Evolutionary conservation across 2,329 filamentous ascomycete genomes (phyloP).

Genomic region (Phyllachora maydis): DNA sequence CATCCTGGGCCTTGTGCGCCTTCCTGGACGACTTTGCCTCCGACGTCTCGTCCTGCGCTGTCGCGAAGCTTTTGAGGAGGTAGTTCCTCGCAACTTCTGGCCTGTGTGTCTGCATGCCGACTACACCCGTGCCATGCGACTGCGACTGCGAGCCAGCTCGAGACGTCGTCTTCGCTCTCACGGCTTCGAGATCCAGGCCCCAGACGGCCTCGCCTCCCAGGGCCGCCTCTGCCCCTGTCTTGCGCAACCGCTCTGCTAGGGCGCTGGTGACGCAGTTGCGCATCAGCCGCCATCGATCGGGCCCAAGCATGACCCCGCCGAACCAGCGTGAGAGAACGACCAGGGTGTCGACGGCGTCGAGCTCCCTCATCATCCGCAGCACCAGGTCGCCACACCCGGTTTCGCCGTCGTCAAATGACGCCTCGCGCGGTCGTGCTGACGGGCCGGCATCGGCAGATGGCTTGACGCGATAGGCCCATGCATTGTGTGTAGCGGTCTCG

Average conservation of each 20-base stretch:
- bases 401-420: slow-evolving; percentile 40
- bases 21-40: slow-evolving; percentile 3
- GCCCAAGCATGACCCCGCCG: slow-evolving; percentile 37
- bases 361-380: slow-evolving; percentile 29
- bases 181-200: slow-evolving; percentile 35
- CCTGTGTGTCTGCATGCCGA: slow-evolving; percentile 50
- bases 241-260: slow-evolving; percentile 25
- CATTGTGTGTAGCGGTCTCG: slow-evolving; percentile 35
- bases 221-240: slow-evolving; percentile 16
- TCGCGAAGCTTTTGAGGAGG: slow-evolving; percentile 36
- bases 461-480: slow-evolving; percentile 26
- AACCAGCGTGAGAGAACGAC: slow-evolving; percentile 42
- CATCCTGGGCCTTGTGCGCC: slow-evolving; percentile 28
- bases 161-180: slow-evolving; percentile 18
- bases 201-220: slow-evolving; percentile 34
- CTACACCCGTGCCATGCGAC: slow-evolving; percentile 10
- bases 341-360: slow-evolving; percentile 25
- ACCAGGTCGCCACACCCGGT: slow-evolving; percentile 34
- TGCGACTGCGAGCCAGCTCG: slow-evolving; percentile 7
- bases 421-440: slow-evolving; percentile 20
- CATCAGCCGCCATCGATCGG: slow-evolving; percentile 43
- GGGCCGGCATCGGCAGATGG: slow-evolving; percentile 10
- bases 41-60: slow-evolving; percentile 11
- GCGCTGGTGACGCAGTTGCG: slow-evolving; percentile 32
- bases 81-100: slow-evolving; percentile 47